A percentile compares a stretch with the other conserved stretches of the same genome.
Evolutionary conservation across 192 early-diverging fungal species (phyloP).

Genomic region (Coemansia sp.): DNA sequence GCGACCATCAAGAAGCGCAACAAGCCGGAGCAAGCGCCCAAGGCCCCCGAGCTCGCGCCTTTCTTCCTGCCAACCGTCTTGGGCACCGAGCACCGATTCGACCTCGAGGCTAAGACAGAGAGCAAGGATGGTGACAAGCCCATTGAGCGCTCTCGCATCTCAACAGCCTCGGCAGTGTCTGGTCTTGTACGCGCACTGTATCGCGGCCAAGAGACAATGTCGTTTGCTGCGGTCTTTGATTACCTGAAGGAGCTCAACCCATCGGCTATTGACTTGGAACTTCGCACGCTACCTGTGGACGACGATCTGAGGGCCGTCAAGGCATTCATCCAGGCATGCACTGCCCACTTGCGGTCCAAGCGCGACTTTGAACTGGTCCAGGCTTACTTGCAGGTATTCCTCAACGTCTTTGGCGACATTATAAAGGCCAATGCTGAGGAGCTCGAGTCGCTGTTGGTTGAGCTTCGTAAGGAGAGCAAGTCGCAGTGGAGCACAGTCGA

Average conservation of each 20-base stretch:
- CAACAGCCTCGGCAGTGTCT: slow-evolving; percentile 63
- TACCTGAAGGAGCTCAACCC: slow-evolving; percentile 77
- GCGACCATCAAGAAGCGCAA: slow-evolving; percentile 93
- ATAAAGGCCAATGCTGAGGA: slow-evolving; percentile 61
- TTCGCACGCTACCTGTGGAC: slow-evolving; percentile 73
- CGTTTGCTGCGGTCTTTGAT: slow-evolving; percentile 60
- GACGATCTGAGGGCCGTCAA: slow-evolving; percentile 61
- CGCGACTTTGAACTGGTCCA: slow-evolving; percentile 87
- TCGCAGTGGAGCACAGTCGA: slow-evolving; percentile 41
- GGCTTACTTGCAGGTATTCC: slow-evolving; percentile 73
- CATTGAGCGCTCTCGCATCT: slow-evolving; percentile 44
- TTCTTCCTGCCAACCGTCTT: slow-evolving; percentile 89
- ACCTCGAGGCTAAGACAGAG: slow-evolving; percentile 34
- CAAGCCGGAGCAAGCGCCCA: slow-evolving; percentile 84
- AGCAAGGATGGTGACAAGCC: slow-evolving; percentile 43
- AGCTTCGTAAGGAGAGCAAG: slow-evolving; percentile 30
- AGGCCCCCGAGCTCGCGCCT: slow-evolving; percentile 83
- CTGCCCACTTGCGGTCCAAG: slow-evolving; percentile 58
- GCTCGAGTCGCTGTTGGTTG: slow-evolving; percentile 48
- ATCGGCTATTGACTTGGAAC: slow-evolving; percentile 80
- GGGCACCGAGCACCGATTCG: slow-evolving; percentile 70
- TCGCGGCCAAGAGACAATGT: slow-evolving; percentile 16
- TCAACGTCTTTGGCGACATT: slow-evolving; percentile 79
- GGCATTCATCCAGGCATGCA: slow-evolving; percentile 67
- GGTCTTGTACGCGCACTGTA: slow-evolving; percentile 56